A percentile compares a stretch with the other conserved stretches of the same genome.
phyloP scores from a whole-genome alignment of 2,329 filamentous ascomycete species.

The Dactylellina leptospora region DNA sequence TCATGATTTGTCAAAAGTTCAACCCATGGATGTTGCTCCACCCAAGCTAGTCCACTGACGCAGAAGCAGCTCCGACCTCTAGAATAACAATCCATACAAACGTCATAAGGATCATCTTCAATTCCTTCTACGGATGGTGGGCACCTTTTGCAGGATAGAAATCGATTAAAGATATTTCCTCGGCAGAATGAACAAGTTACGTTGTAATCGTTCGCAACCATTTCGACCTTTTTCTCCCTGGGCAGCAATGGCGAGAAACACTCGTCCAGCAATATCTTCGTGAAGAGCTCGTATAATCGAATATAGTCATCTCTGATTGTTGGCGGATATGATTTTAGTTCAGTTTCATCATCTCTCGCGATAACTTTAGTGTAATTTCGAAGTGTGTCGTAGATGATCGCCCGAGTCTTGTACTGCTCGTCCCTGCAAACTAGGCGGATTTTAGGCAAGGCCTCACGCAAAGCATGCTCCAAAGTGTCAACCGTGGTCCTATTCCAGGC shows the following conservation, averaged over 20 bases:
- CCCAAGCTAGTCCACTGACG: constrained; percentile 85
- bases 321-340: constrained; percentile 27
- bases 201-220: constrained; percentile 83
- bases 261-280: constrained; percentile 81
- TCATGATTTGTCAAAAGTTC: constrained; percentile 81
- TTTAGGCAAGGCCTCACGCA: constrained; percentile 86
- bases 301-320: constrained; percentile 76
- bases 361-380: constrained; percentile 75
- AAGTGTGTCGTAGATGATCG: constrained; percentile 88
- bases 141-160: constrained; percentile 89
- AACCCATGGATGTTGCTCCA: constrained; percentile 89
- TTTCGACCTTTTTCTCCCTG: constrained; percentile 67
- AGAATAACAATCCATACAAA: constrained; percentile 98
- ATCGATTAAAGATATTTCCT: constrained; percentile 96
- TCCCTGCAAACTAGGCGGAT: constrained; percentile 92
- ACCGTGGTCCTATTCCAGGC: constrained; percentile 97
- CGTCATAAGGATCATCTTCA: constrained; percentile 86
- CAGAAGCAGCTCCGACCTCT: constrained; percentile 95
- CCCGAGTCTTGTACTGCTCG: constrained; percentile 98
- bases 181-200: constrained; percentile 96
- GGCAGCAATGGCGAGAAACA: constrained; percentile 74
- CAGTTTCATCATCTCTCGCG: constrained; percentile 25
- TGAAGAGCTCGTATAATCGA: constrained; percentile 79
- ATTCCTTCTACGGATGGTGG: constrained; percentile 69
- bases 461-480: constrained; percentile 85